Base-by-base conservation (phyloP, 2,329 filamentous ascomycete species). In the Scolecobasidium constrictum region DNA sequence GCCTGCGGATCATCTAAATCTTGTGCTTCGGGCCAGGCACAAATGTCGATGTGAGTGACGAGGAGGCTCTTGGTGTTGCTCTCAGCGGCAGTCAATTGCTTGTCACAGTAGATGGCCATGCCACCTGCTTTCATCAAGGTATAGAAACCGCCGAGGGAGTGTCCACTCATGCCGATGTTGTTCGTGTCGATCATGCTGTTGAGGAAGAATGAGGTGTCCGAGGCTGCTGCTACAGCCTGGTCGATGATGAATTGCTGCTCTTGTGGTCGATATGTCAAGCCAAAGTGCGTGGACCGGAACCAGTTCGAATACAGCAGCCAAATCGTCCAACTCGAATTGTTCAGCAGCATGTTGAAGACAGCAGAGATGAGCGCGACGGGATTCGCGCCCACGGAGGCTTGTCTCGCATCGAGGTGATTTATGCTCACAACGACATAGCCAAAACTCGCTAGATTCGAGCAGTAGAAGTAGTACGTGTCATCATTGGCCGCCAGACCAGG, bases 251-350 rank as follows among this genome's bases (percentile, higher is more conserved):
- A 36, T 13, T 36, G 12, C 12, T 13, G 11, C 18, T 36, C 34
- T 36, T 36, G 34, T 13, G 34, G 34, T 9, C 34, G 34, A 18
- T 36, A 36, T 7, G 34, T 36, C 7, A 36, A 15, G 7, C 7
- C 34, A 36, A 36, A 36, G 34, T 36, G 34, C 16, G 34, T 36
- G 11, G 34, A 36, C 11, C 34, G 34, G 34, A 36, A 36, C 34
- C 34, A 36, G 17, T 36, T 36, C 7, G 34, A 36, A 15, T 13
- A 36, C 16, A 36, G 9, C 18, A 36, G 17, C 34, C 34, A 36
- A 17, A 36, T 15, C 7, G 34, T 36, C 12, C 18, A 36, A 18
- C 34, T 36, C 7, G 12, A 13, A 36, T 36, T 36, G 34, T 36
- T 36, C 18, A 13, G 16, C 7, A 36, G 34, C 16, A 17, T 17